phyloP scores from a whole-genome alignment of 106 monocot genomes.

The Ottelia alismoides region DNA sequence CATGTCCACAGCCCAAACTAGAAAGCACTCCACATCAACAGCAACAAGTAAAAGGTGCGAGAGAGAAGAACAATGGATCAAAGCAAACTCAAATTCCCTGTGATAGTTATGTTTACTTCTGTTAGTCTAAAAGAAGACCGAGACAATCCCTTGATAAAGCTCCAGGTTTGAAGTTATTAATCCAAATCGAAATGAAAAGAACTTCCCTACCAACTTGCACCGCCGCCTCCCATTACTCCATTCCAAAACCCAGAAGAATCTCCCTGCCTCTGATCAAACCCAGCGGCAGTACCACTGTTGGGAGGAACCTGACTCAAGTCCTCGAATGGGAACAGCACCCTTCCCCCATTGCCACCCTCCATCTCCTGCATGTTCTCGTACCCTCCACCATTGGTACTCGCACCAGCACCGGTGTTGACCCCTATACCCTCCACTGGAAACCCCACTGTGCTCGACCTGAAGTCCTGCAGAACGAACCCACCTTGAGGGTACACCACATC shows the following conservation, averaged over 20 bases:
- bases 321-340: constrained; percentile 47
- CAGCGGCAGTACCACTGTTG: constrained; percentile 1
- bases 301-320: constrained; percentile 27
- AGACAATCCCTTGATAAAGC: too few relatives aligned
- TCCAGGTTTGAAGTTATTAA: too few relatives aligned
- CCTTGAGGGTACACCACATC: constrained; percentile 20
- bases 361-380: constrained; percentile 10
- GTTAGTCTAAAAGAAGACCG: constrained; percentile 16
- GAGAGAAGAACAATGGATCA: constrained; percentile 9
- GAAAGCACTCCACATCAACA: too few relatives aligned
- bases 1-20: too few relatives aligned
- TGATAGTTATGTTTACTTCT: not conserved
- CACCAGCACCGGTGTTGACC: too few relatives aligned
- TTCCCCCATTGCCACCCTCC: constrained; percentile 18
- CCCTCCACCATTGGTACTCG: constrained; percentile 3
- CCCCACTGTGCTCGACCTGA: constrained; percentile 21
- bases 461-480: constrained; percentile 47
- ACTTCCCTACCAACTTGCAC: constrained; percentile 16
- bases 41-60: constrained; percentile 1
- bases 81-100: too few relatives aligned
- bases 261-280: constrained; percentile 21
- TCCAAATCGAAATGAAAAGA: too few relatives aligned
- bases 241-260: constrained; percentile 53
- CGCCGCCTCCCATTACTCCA: constrained; percentile 38
- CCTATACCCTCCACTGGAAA: too few relatives aligned